Evolutionary conservation across 2,329 filamentous ascomycete genomes (phyloP), one percentile per base, ranked within the genome.

Genomic region (Elsinoe necatrix): DNA sequence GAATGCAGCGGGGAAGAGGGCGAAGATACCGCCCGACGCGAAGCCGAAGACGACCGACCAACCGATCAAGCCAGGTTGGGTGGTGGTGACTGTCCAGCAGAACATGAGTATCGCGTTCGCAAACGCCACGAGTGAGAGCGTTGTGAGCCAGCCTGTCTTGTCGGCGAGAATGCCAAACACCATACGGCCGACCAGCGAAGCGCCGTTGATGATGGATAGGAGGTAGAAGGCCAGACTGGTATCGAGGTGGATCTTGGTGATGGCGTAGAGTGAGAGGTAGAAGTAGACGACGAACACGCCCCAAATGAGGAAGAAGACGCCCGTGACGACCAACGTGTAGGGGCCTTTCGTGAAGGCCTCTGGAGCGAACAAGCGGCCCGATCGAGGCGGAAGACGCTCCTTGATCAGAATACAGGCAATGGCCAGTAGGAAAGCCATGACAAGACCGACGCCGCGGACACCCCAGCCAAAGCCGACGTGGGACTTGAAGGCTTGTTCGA

Each of bases 131-230:
- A 55, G 12, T 8, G 35, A 20, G 20, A 55, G 35, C 3, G 41
- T 35, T 11, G 52, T 39, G 18, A 83, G 57, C 0, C 75, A 71
- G 0, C 81, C 80, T 27, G 72, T 70, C 56, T 75, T 77, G 58
- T 84, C 80, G 0, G 77, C 80, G 16, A 83, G 61, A 42, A 80
- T 80, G 0, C 81, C 79, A 3, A 77, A 70, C 23, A 82, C 70
- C 39, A 55, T 16, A 9, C 80, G 76, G 0, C 80, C 80, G 35
- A 80, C 73, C 0, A 74, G 75, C 0, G 79, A 82, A 1, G 81
- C 77, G 0, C 74, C 79, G 63, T 87, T 87, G 60, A 86, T 72
- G 52, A 87, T 81, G 1, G 83, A 76, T 1, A 87, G 68, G 1
- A 86, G 72, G 61, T 86, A 86, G 59, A 81, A 84, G 0, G 80